Base-by-base conservation (phyloP, 805 yeast genomes). In the Ogataea nitratoaversa region DNA sequence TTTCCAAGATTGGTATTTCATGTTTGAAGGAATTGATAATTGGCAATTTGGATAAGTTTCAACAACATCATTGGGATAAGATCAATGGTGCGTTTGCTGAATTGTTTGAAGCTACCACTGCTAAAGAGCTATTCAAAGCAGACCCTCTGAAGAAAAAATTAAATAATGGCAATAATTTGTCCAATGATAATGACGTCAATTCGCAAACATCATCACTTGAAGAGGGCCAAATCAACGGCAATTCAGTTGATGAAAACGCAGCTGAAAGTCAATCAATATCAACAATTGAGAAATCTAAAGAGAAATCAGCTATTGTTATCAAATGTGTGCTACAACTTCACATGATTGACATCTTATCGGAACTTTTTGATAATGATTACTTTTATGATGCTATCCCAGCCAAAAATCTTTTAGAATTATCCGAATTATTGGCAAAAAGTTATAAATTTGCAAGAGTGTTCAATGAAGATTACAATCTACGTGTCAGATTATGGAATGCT, bases 1-100 rank as follows among this genome's bases (percentile, higher is more conserved):
- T 95, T 53, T 95, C 97, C 0, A 74, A 95, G 53, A 91, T 91
- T 49, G 99, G 99, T 25, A 76, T 95, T 54, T 78, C 91, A 8
- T 90, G 99, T 59, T 71, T 93, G 43, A 83, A 84, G 50, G 84
- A 82, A 48, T 69, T 93, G 45, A 73, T 93, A 42, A 64, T 81
- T n/a, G 84, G 84, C 47, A 95, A 93, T 57, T 76, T 81, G 49
- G 51, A 62, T 8, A 79, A 78, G 52, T 87, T 93, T 56, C 59
- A 63, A 17, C 70, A 65, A 9, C 65, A 65, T 6, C 91, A 95
- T 51, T 93, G 99, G 99, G 65, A 65, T 9, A 67, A 77, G 54
- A 68, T 90, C 16, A 80, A 80, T 12, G 69, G 61, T 2, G 79
- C 88, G 1, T 80, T 93, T 52, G 77, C 68, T 12, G 72, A 70